These are phyloP conservation scores for Puccinia hordei DNA, from an alignment of 1,284 basidiomycete species.

Conservation along the genomic window DNA sequence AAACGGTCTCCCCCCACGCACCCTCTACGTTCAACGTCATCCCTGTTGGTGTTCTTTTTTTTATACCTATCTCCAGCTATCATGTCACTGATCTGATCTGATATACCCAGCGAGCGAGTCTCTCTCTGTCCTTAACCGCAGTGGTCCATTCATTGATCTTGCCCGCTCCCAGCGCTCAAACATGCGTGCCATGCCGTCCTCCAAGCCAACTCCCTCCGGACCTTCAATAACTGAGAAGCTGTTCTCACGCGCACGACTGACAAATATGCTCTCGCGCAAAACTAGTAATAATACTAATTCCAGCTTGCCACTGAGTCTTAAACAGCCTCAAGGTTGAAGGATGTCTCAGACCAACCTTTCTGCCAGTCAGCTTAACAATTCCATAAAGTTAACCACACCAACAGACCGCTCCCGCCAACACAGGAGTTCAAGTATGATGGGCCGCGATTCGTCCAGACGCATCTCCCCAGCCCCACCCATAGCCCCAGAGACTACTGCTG, in stretches of 20 bases:
- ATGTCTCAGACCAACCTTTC: constrained; percentile 19
- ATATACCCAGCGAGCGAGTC: constrained; percentile 1
- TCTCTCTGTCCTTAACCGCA: not conserved
- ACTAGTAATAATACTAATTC: not conserved
- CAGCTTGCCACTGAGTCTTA: not conserved
- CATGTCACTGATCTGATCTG: not conserved
- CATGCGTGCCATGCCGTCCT: not conserved
- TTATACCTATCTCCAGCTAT: not conserved
- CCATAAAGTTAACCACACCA: not conserved
- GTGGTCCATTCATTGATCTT: not conserved
- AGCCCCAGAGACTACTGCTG: not conserved
- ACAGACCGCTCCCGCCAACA: not conserved
- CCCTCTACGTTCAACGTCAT: constrained; percentile 45
- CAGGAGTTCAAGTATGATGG: constrained; percentile 27
- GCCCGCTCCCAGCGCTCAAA: not conserved
- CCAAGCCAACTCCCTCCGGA: not conserved
- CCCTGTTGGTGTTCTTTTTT: constrained; percentile 25
- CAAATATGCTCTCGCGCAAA: constrained; percentile 41
- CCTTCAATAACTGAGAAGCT: constrained; percentile 40
- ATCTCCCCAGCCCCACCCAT: not conserved
- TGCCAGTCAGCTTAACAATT: not conserved
- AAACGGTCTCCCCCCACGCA: constrained; percentile 25
- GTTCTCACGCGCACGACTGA: constrained; percentile 23
- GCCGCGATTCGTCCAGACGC: not conserved
- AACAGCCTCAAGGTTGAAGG: not conserved